Conservation (phyloP, 2,329 filamentous ascomycete genomes). For the Teratosphaeria nubilosa region DNA sequence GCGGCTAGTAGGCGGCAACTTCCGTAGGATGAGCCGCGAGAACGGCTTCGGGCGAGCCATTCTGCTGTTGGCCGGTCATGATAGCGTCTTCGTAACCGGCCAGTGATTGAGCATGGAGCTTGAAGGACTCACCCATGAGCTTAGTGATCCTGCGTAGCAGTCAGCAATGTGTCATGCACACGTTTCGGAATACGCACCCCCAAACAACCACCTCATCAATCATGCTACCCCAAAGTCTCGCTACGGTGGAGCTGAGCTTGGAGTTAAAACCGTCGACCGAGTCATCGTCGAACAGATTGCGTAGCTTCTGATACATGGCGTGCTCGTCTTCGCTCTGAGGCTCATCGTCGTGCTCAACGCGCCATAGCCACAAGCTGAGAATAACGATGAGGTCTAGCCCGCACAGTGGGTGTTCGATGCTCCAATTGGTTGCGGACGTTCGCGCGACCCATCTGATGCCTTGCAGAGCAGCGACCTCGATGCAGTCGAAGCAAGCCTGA, state of each 20-base stretch:
- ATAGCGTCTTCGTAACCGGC: conserved; percentile 84
- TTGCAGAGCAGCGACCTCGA: conserved; percentile 88
- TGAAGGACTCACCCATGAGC: conserved; percentile 96
- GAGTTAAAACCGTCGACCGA: conserved; percentile 69
- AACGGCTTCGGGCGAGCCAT: conserved; percentile 8
- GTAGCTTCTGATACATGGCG: conserved; percentile 85
- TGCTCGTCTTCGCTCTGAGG: conserved; percentile 73
- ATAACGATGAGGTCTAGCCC: conserved; percentile 97
- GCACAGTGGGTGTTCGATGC: conserved; percentile 92
- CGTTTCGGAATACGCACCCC: conserved; percentile 61
- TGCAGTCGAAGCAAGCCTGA: conserved; percentile 93
- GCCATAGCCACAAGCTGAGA: conserved; percentile 94
- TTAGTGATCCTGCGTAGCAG: conserved; percentile 62
- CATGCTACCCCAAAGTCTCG: conserved; percentile 93
- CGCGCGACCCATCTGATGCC: conserved; percentile 97
- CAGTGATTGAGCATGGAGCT: conserved; percentile 87
- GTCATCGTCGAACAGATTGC: conserved; percentile 83
- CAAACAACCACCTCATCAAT: conserved; percentile 97
- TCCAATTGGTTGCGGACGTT: conserved; percentile 97
- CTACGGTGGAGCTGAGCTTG: conserved; percentile 90
- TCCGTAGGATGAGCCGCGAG: conserved; percentile 20
- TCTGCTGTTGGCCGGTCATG: conserved; percentile 24
- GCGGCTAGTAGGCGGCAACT: conserved; percentile 21
- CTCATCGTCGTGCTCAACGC: conserved; percentile 97
- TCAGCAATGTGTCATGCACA: background rate